These are phyloP conservation scores for Dendrothele bispora DNA, from an alignment of 768 basidiomycete species.

Conservation along the genomic window DNA sequence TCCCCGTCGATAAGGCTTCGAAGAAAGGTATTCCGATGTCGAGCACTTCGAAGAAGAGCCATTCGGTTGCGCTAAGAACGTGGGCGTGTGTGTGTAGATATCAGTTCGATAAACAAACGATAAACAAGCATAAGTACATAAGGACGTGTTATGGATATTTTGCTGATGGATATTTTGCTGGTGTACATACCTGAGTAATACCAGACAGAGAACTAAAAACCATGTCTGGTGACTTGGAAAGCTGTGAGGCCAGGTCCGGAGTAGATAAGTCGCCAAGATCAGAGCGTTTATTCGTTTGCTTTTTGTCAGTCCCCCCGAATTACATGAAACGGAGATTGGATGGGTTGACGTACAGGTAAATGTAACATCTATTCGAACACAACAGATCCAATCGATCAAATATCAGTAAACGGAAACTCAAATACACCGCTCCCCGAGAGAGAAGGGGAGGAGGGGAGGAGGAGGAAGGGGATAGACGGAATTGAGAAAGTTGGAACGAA, in stretches of 20 bases:
- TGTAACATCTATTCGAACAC: slow-evolving; percentile 59
- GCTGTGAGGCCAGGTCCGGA: no score
- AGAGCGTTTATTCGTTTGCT: no score
- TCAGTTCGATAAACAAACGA: no score
- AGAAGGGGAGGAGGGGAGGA: no score
- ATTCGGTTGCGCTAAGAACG: slow-evolving; percentile 55
- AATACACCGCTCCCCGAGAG: no score
- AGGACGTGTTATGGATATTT: background rate
- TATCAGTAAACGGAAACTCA: no score
- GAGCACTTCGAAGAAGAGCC: slow-evolving; percentile 67
- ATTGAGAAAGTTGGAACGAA: slow-evolving; percentile 17
- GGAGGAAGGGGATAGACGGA: no score
- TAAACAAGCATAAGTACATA: no score
- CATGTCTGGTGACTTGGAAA: slow-evolving; percentile 78
- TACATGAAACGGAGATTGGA: background rate
- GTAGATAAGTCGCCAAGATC: background rate
- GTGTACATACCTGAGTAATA: slow-evolving; percentile 52
- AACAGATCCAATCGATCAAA: background rate
- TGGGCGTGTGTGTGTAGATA: no score
- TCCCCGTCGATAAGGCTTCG: slow-evolving; percentile 34
- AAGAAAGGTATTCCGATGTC: slow-evolving; percentile 40
- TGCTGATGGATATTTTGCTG: no score
- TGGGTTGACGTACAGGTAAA: slow-evolving; percentile 47
- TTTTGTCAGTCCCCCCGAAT: no score
- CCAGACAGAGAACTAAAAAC: slow-evolving; percentile 59